Conservation (phyloP, 2,329 filamentous ascomycete genomes). For the Drechslerella coelobrocha region DNA sequence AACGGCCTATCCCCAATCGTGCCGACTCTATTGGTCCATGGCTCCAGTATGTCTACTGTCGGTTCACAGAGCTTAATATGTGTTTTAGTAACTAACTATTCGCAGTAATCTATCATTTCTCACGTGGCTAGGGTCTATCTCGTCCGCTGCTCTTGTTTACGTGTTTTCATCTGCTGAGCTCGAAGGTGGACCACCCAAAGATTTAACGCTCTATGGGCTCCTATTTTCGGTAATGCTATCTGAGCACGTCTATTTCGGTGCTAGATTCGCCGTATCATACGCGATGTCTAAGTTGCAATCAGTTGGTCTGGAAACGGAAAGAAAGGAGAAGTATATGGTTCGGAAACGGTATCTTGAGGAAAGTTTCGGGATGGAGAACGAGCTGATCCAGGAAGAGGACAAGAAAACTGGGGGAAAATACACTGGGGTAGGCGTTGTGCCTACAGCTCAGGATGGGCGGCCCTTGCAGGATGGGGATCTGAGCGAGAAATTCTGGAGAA, state of each 20-base stretch:
- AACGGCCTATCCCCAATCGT: slow-evolving; percentile 86
- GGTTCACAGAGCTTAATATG: background rate
- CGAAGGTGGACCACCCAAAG: slow-evolving; percentile 71
- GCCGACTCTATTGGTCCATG: slow-evolving; percentile 94
- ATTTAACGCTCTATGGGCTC: slow-evolving; percentile 79
- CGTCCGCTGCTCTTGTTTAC: slow-evolving; percentile 84
- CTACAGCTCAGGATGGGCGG: slow-evolving; percentile 22
- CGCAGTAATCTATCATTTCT: slow-evolving; percentile 75
- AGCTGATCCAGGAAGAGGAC: slow-evolving; percentile 57
- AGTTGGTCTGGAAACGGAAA: slow-evolving; percentile 83
- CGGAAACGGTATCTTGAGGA: slow-evolving; percentile 81
- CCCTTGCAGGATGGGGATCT: slow-evolving; percentile 30
- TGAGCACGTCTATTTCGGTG: slow-evolving; percentile 86
- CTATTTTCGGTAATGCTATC: slow-evolving; percentile 82
- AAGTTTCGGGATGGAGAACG: slow-evolving; percentile 68
- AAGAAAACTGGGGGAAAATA: slow-evolving; percentile 32
- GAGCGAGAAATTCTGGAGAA: slow-evolving; percentile 48
- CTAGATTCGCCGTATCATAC: slow-evolving; percentile 74
- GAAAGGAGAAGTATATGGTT: slow-evolving; percentile 78
- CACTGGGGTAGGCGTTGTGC: slow-evolving; percentile 36
- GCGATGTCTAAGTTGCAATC: slow-evolving; percentile 82
- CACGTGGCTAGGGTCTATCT: slow-evolving; percentile 91
- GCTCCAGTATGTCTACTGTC: slow-evolving; percentile 64
- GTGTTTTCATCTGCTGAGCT: slow-evolving; percentile 76
- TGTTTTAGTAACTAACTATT: slow-evolving; percentile 8